Evolutionary conservation across 805 yeast species (phyloP), one percentile per base, ranked within the genome.

Genomic region (Hanseniaspora osmophila): DNA sequence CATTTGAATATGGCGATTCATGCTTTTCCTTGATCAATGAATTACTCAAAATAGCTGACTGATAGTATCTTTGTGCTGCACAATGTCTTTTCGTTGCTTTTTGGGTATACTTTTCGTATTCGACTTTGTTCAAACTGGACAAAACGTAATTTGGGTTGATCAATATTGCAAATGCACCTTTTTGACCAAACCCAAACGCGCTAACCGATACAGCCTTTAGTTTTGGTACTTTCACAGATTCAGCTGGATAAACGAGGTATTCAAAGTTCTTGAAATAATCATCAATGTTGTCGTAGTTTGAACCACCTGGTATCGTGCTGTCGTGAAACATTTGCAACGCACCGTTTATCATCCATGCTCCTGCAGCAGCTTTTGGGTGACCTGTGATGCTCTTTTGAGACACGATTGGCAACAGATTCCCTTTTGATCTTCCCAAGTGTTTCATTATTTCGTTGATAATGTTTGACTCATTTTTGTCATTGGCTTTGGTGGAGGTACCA

Each of bases 311-410:
- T 56, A 88, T 90, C 54, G 85, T 57, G 62, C 96, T 95, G 57
- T 81, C 63, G 67, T 83, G 80, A 64, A 88, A 72, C 55, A 85
- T 77, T 70, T 88, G 96, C 55, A 88, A 70, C 48, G 82, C 92
- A 64, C 96, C 96, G 66, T 88, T 90, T 73, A 86, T 69, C 96
- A 88, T 88, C 96, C 96, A 88, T 47, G 96, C 96, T 69, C 95
- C 96, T 44, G 96, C 96, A 54, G 96, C 96, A 73, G 96, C 96
- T 80, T 88, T 88, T 54, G 96, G 96, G 71, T 88, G 96, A 65
- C 96, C 96, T 53, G 96, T 88, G 59, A 88, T 76, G 77, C 75
- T 84, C 68, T 88, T 88, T 68, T 88, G 96, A 87, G 86, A 86
- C 45, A 88, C 87, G 70, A 95, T 92, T 56, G 79, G 74, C 41